phyloP scores from a whole-genome alignment of 345 rosid genomes.

The Combretum micranthum region DNA sequence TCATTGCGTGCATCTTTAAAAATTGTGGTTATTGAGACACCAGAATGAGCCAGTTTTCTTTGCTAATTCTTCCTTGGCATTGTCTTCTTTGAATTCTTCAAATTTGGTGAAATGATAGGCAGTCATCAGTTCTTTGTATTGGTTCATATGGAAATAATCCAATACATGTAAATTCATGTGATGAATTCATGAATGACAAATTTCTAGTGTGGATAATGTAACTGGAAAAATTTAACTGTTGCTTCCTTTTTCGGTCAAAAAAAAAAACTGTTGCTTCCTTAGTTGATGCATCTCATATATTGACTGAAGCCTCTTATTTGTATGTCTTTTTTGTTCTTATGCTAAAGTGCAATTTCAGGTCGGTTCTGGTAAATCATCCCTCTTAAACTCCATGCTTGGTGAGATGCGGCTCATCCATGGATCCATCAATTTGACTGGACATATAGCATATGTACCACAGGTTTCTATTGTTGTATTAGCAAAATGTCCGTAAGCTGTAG shows the following conservation, averaged over 20 bases:
- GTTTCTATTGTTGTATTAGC: conserved; percentile 26
- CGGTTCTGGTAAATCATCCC: conserved; percentile 93
- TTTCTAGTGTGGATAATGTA: no score
- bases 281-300: background rate
- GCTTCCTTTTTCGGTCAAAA: no score
- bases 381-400: conserved; percentile 63
- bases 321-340: conserved; percentile 1
- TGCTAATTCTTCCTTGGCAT: background rate
- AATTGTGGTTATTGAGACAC: no score
- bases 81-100: background rate
- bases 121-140: no score
- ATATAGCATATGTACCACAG: conserved; percentile 86
- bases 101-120: background rate
- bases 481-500: conserved; percentile 6
- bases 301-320: background rate
- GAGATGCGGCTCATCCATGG: conserved; percentile 64
- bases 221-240: background rate
- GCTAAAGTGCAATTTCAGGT: conserved; percentile 44
- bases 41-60: no score
- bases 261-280: background rate
- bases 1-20: no score
- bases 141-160: no score
- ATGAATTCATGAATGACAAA: no score
- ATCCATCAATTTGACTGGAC: conserved; percentile 45
- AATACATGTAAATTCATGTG: no score